Base-by-base conservation (phyloP, 306 rosid genomes). In the Cucurbita pepo region DNA sequence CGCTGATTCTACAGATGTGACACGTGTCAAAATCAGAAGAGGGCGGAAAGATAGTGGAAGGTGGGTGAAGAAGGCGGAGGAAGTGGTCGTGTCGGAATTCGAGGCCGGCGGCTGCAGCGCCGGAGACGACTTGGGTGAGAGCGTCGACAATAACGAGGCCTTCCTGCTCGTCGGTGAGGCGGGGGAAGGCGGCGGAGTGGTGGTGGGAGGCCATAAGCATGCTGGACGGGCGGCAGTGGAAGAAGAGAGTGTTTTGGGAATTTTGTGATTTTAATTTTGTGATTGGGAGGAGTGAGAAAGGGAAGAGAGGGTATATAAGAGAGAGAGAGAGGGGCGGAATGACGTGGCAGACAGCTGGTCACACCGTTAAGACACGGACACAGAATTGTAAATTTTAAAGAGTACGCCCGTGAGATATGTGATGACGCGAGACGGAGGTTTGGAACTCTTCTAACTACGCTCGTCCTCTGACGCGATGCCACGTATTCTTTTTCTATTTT, bases 61-160 rank as follows among this genome's bases (percentile, higher is more conserved):
- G 18, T 1, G 61, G 67, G 10, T 15, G 30, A 11, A 41, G 51
- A 21, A 43, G 71, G 56, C 48, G 48, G 47, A 41, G 77, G 25
- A 65, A 60, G 50, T 51, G 66, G 18, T 78, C 79, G 7, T 21
- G 34, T 7, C 1, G 13, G 36, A 50, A 40, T 1, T 16, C 3
- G 15, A 54, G 13, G 15, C 63, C 6, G 12, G 64, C 0, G 14
- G 88, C 51, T 58, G 83, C 73, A 41, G 84, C 77, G 45, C 97
- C 99, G 40, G 92, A n/a, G 50, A 89, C 74, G 16, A 94, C 96
- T 79, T 89, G 85, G 48, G 90, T 84, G 56, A 94, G 91, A 16
- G 97, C 73, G 54, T 84, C 63, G 71, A 94, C 97, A 38, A 91
- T 94, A 72, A 89, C 82, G 22, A 95, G 77, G 76, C 76, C 61